Conservation (phyloP, 2,329 filamentous ascomycete genomes). For the Fusarium sarcochroum region DNA sequence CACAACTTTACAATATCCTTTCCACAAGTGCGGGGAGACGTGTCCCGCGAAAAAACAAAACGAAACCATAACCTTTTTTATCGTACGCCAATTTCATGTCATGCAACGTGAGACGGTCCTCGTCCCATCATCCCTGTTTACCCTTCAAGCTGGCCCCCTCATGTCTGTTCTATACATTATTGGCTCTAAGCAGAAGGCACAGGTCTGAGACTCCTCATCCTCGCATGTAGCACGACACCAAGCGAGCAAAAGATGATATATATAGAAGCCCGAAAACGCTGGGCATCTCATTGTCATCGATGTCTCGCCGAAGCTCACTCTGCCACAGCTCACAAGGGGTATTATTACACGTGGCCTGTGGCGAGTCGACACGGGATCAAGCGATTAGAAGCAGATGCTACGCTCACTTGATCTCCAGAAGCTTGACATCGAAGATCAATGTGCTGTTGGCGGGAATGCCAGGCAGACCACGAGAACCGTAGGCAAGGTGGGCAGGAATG, state of each 20-base stretch:
- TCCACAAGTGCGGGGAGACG: conserved; percentile 18
- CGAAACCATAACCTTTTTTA: conserved; percentile 47
- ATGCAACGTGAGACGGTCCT: conserved; percentile 64
- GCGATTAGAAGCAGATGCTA: conserved; percentile 10
- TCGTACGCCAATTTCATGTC: conserved; percentile 64
- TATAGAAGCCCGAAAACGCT: conserved; percentile 24
- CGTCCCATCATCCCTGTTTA: conserved; percentile 63
- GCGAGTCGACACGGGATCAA: conserved; percentile 27
- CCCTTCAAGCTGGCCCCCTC: conserved; percentile 39
- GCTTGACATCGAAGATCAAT: conserved; percentile 91
- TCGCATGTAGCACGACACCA: conserved; percentile 52
- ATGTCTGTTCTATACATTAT: conserved; percentile 32
- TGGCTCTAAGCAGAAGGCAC: conserved; percentile 51
- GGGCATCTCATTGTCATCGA: conserved; percentile 30
- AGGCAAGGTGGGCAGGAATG: conserved; percentile 88
- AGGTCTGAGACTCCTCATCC: conserved; percentile 64
- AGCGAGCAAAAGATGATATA: conserved; percentile 40
- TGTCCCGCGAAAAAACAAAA: conserved; percentile 36
- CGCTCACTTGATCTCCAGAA: conserved; percentile 83
- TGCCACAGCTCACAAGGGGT: conserved; percentile 39
- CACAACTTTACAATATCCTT: conserved; percentile 42
- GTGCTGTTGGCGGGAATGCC: conserved; percentile 94
- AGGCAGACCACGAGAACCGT: conserved; percentile 85
- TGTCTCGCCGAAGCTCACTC: conserved; percentile 18
- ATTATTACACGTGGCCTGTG: conserved; percentile 44